Conservation (phyloP, 2,329 filamentous ascomycete species). For the Eurotiales sp. region DNA sequence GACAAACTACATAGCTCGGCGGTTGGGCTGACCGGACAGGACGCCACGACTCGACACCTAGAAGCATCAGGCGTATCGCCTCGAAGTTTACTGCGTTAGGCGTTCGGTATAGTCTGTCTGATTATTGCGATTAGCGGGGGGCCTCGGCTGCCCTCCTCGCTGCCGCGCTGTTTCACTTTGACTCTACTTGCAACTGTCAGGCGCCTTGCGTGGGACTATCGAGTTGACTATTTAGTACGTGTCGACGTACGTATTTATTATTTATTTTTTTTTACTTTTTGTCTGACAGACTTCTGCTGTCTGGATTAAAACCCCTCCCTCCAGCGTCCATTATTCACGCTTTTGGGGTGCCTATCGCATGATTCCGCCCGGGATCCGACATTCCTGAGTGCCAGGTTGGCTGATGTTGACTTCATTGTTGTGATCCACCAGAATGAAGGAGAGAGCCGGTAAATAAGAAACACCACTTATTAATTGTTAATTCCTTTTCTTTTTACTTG, state of each 20-base stretch:
- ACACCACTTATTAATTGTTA: constrained; percentile 8
- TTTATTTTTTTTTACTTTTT: too few species aligned
- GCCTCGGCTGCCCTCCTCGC: not conserved
- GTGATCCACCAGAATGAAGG: not conserved
- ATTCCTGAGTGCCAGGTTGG: not conserved
- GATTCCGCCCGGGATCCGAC: not conserved
- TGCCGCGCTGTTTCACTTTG: not conserved
- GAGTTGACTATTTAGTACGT: not conserved
- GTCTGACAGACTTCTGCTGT: too few species aligned
- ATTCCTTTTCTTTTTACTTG: not conserved
- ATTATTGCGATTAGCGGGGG: not conserved
- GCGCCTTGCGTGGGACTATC: constrained; percentile 4
- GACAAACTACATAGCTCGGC: too few species aligned
- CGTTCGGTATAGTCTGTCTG: too few species aligned
- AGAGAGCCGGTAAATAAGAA: not conserved
- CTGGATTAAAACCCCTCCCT: too few species aligned
- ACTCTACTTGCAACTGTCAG: not conserved
- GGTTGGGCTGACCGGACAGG: too few species aligned
- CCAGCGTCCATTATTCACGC: too few species aligned
- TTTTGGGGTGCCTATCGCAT: not conserved
- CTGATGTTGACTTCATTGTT: not conserved
- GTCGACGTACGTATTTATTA: not conserved
- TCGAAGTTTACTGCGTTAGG: too few species aligned
- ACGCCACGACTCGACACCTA: too few species aligned
- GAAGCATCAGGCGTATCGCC: not conserved